Conservation (phyloP, 345 rosid genomes). For the Melastoma malabathricum region DNA sequence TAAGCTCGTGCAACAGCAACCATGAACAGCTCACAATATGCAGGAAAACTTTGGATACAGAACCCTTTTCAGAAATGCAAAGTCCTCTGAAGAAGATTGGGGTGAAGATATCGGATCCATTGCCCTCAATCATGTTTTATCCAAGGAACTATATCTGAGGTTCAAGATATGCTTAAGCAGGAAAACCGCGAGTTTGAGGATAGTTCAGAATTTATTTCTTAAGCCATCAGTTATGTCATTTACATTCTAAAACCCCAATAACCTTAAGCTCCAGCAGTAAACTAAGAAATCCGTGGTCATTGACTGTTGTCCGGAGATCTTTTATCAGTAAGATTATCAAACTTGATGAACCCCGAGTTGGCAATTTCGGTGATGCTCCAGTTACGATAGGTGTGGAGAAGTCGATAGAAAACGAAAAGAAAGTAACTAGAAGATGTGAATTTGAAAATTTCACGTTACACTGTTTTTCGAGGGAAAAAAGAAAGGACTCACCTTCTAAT, state of each 20-base stretch:
- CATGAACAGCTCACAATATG: constrained; percentile 62
- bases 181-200: constrained; percentile 62
- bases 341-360: no score
- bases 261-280: no score
- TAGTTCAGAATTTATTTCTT: constrained; percentile 11
- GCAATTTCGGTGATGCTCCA: no score
- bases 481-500: no score
- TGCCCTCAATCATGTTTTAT: constrained; percentile 30
- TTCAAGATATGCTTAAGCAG: constrained; percentile 52
- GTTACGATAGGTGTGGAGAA: no score
- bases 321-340: no score
- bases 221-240: no score
- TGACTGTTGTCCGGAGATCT: neutral
- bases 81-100: constrained; percentile 37
- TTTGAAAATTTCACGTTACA: no score
- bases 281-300: neutral
- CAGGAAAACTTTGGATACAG: constrained; percentile 98
- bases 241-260: no score
- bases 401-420: no score
- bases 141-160: constrained; percentile 34
- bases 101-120: constrained; percentile 27
- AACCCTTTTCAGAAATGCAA: constrained; percentile 46
- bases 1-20: neutral
- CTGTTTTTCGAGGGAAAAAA: no score
- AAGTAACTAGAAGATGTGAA: no score